These are phyloP conservation scores for Yamadazyma sp. DNA, from an alignment of 805 yeast species.

Conservation along the genomic window DNA sequence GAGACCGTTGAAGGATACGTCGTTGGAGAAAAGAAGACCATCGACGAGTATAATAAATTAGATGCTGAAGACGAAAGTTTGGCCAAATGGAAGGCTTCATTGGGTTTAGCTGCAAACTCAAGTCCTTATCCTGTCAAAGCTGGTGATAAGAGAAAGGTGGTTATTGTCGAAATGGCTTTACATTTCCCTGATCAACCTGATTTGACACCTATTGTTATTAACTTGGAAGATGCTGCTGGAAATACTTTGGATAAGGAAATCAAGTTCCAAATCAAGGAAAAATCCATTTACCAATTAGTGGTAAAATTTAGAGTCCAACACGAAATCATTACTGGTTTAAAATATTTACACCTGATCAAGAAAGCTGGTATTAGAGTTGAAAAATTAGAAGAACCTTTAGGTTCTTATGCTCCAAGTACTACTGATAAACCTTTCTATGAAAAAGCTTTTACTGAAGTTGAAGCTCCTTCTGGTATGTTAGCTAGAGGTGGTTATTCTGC, in stretches of 20 bases:
- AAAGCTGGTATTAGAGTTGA: conserved; percentile 87
- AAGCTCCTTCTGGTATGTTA: conserved; percentile 87
- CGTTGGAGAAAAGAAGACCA: conserved; percentile 68
- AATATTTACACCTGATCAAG: conserved; percentile 79
- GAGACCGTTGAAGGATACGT: conserved; percentile 64
- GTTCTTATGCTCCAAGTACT: conserved; percentile 89
- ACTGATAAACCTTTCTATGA: conserved; percentile 74
- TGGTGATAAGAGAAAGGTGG: conserved; percentile 75
- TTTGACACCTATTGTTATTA: conserved; percentile 58
- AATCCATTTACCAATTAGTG: conserved; percentile 65
- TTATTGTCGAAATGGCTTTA: conserved; percentile 72
- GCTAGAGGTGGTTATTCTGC: conserved; percentile 88
- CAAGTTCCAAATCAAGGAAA: conserved; percentile 76
- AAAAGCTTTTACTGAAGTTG: conserved; percentile 53
- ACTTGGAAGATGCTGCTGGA: conserved; percentile 57
- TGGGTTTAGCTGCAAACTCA: conserved; percentile 65
- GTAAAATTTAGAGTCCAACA: conserved; percentile 84
- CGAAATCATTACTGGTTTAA: conserved; percentile 86
- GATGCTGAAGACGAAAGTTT: conserved; percentile 91
- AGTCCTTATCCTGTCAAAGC: conserved; percentile 59
- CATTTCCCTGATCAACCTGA: conserved; percentile 60
- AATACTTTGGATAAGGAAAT: conserved; percentile 58
- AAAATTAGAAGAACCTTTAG: conserved; percentile 82
- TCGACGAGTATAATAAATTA: conserved; percentile 75
- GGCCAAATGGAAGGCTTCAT: conserved; percentile 86